Evolutionary conservation across 2,329 filamentous ascomycete genomes (phyloP).

Genomic region (Aspergillus oerlinghausenensis): DNA sequence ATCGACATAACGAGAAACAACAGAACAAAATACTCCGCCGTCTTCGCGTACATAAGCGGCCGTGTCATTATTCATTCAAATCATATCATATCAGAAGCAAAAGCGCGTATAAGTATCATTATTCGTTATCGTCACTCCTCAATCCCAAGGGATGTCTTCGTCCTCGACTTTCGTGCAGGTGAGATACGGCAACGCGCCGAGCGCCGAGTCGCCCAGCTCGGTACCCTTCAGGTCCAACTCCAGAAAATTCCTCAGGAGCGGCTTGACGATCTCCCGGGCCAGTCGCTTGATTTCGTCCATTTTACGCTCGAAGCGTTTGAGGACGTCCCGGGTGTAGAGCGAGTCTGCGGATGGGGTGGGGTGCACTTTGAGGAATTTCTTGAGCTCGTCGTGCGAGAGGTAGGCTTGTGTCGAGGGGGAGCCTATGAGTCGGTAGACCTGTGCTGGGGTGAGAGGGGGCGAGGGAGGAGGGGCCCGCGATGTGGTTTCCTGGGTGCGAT

Average conservation of each 20-base stretch:
- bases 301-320: constrained; percentile 78
- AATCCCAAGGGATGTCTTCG: constrained; percentile 60
- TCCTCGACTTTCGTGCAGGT: constrained; percentile 61
- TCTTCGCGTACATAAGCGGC: not conserved
- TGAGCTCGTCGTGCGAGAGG: constrained; percentile 80
- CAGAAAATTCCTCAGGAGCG: constrained; percentile 78
- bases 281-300: constrained; percentile 84
- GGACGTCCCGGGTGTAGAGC: constrained; percentile 78
- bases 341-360: constrained; percentile 53
- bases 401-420: constrained; percentile 59
- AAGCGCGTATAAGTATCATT: not conserved
- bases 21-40: not conserved
- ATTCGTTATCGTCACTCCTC: constrained; percentile 4
- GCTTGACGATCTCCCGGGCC: constrained; percentile 76
- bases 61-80: constrained; percentile 1
- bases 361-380: constrained; percentile 78
- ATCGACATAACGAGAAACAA: constrained; percentile 3
- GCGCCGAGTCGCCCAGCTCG: constrained; percentile 35
- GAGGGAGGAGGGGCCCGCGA: constrained; percentile 18
- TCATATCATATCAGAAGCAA: constrained; percentile 11
- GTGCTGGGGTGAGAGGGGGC: constrained; percentile 47
- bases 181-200: constrained; percentile 54
- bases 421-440: constrained; percentile 74
- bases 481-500: constrained; percentile 13
- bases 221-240: constrained; percentile 65